Percentiles rank a stretch among this genome's conserved stretches.
These are phyloP conservation scores for Paraphysoderma sedebokerense DNA, from an alignment of 371 early-diverging fungal species.

Conservation along the genomic window DNA sequence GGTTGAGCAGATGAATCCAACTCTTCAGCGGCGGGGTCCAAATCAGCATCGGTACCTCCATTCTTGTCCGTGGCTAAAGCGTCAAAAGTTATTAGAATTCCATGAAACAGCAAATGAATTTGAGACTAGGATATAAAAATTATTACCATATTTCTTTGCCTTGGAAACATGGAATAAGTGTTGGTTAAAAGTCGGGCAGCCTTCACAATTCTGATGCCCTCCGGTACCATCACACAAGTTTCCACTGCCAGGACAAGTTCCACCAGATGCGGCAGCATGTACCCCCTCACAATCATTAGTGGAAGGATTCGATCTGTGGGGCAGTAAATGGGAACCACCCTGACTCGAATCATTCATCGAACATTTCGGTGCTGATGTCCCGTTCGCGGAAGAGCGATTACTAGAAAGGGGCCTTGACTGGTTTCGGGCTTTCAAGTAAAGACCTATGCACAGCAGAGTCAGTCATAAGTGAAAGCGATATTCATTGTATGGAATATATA, in stretches of 20 bases:
- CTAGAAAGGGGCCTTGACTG: neutral
- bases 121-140: neutral
- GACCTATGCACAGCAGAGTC: neutral
- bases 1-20: neutral
- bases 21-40: neutral
- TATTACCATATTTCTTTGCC: no score
- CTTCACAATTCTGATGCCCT: conserved; percentile 49
- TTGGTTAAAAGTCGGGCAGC: conserved; percentile 62
- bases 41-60: neutral
- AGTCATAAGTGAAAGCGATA: neutral
- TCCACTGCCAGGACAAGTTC: conserved; percentile 59
- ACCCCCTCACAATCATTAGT: no score
- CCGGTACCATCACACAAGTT: conserved; percentile 63
- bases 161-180: no score
- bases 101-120: neutral
- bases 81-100: neutral
- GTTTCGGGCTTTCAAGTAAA: neutral
- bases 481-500: no score
- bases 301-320: no score
- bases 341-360: neutral
- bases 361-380: neutral
- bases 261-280: no score
- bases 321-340: neutral
- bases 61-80: no score
- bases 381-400: neutral